These are phyloP conservation scores for Geotrichum europaeum DNA, from an alignment of 1,139 yeast species.

Conservation along the genomic window DNA sequence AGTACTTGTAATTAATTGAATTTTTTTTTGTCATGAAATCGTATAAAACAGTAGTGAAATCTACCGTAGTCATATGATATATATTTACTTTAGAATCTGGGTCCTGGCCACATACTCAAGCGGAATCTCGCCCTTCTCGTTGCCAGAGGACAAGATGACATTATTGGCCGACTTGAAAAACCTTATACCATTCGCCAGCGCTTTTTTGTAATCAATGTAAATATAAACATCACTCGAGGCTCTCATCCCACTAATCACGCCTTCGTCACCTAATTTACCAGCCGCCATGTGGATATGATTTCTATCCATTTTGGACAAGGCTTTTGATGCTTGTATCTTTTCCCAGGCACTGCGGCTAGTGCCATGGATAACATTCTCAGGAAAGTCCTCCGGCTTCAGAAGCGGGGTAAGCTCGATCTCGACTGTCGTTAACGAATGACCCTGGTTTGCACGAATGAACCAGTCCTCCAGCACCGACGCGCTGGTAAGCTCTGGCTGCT, in stretches of 20 bases:
- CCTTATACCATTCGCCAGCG: constrained; percentile 43
- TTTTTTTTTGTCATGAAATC: background rate
- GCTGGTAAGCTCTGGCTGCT: background rate
- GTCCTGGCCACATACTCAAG: constrained; percentile 41
- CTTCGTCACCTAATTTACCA: constrained; percentile 37
- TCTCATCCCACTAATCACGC: constrained; percentile 68
- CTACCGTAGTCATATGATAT: background rate
- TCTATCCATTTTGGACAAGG: constrained; percentile 63
- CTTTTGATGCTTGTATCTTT: constrained; percentile 48
- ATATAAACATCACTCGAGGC: constrained; percentile 54
- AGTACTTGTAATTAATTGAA: background rate
- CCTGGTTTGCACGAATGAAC: constrained; percentile 82
- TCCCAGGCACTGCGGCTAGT: constrained; percentile 52
- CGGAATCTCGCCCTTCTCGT: constrained; percentile 48
- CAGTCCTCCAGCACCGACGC: constrained; percentile 22
- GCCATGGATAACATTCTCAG: constrained; percentile 62
- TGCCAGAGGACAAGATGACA: constrained; percentile 66
- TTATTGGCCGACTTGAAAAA: constrained; percentile 66
- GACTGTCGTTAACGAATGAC: constrained; percentile 63
- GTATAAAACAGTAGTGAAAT: background rate
- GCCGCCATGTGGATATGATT: constrained; percentile 79
- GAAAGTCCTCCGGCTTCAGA: constrained; percentile 34
- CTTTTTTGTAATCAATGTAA: constrained; percentile 50
- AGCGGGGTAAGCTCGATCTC: constrained; percentile 40
- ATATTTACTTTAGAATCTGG: background rate